Evolutionary conservation across 148 eudicot genomes (phyloP).

Genomic region (Amaranthus hypochondriacus): DNA sequence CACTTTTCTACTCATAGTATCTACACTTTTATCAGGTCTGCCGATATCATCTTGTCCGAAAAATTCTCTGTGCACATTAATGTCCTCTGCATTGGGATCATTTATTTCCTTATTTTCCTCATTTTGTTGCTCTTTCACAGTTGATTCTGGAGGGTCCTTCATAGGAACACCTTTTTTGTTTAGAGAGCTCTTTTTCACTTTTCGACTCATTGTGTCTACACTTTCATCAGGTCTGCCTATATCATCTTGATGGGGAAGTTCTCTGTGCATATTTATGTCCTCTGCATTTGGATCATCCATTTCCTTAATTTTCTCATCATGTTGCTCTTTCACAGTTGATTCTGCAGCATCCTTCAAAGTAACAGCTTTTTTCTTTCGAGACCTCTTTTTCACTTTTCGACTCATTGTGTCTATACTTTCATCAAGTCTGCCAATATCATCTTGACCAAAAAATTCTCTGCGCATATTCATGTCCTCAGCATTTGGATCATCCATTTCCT

Average conservation of each 20-base stretch:
- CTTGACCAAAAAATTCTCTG: no score
- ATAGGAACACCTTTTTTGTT: not conserved
- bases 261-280: not conserved
- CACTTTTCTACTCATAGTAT: not conserved
- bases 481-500: no score
- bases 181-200: conserved; percentile 2
- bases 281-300: not conserved
- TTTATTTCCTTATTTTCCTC: conserved; percentile 4
- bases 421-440: no score
- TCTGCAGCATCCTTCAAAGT: not conserved
- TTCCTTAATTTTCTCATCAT: conserved; percentile 6
- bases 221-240: conserved; percentile 2
- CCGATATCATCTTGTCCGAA: not conserved
- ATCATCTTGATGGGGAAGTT: not conserved
- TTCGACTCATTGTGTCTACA: conserved; percentile 4
- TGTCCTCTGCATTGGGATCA: not conserved
- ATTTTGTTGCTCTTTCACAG: not conserved
- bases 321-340: conserved; percentile 14
- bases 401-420: conserved; percentile 15
- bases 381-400: conserved; percentile 18
- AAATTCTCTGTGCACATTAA: not conserved
- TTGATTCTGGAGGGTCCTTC: not conserved
- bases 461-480: no score
- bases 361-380: conserved; percentile 7
- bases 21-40: conserved; percentile 8